Evolutionary conservation across 805 yeast species (phyloP).

Genomic region (Nakazawaea sp.): DNA sequence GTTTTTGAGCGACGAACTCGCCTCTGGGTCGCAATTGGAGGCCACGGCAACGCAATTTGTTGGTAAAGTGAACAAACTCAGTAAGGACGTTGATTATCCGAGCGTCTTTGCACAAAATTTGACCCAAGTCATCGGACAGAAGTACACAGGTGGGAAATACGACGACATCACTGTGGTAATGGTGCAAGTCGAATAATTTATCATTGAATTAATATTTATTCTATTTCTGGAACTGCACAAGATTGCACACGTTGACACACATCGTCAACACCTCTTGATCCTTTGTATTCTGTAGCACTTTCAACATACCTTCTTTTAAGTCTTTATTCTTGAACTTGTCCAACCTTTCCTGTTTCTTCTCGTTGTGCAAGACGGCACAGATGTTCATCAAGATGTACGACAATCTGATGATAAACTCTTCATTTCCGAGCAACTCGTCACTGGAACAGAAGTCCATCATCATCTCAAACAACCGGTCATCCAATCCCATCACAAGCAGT

Average conservation of each 20-base stretch:
- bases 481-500: conserved; percentile 13
- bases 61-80: conserved; percentile 55
- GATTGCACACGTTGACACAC: conserved; percentile 8
- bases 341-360: background rate
- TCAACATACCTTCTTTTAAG: conserved; percentile 4
- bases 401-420: conserved; percentile 17
- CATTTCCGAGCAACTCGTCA: conserved; percentile 4
- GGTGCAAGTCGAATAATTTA: conserved; percentile 43
- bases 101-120: conserved; percentile 84
- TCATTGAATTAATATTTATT: too few relatives aligned
- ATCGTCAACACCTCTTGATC: conserved; percentile 6
- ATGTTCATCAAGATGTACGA: conserved; percentile 16
- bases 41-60: conserved; percentile 52
- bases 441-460: background rate
- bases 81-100: conserved; percentile 67
- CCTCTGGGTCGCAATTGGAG: conserved; percentile 12
- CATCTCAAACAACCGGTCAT: conserved; percentile 15
- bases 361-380: background rate
- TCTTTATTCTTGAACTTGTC: background rate
- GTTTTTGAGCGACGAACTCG: conserved; percentile 50
- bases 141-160: conserved; percentile 86
- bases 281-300: background rate
- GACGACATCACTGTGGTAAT: conserved; percentile 88
- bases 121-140: conserved; percentile 55
- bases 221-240: conserved; percentile 1